Base-by-base conservation (phyloP, 257 asterid species). In the Paraleonurus japonicus region DNA sequence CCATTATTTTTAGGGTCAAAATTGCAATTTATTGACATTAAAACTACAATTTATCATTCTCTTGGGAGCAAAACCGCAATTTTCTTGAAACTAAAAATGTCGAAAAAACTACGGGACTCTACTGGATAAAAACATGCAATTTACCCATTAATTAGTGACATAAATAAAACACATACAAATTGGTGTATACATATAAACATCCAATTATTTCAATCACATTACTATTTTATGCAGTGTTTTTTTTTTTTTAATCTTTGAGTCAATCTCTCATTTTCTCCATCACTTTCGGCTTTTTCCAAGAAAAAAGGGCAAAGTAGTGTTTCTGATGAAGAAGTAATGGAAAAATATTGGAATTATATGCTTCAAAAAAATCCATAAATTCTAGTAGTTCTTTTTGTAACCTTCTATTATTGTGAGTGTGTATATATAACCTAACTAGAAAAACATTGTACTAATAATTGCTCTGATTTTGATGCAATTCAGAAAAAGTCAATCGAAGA, bases 401-500 rank as follows among this genome's bases (percentile, higher is more conserved):
- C 4, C 51, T 43, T 39, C 2, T 12, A 39, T 39, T 48, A 48
- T 19, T 48, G 3, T 48, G 24, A 20, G 10, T 2, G 15, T 45
- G 11, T 30, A 35, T 33, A 7, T 7, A 33, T 33, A 33, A n/a
- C 1, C 15, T 17, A 2, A 15, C 43, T 43, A 41, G 16, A 74
- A 74, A 48, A 69, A 39, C 72, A 26, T 57, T 53, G 24, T 35
- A 17, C 5, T 41, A 17, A 48, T 41, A 17, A 48, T 39, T 28
- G 28, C 30, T n/a, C n/a, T 82, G 75, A 75, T 45, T 67, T 75
- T 72, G 19, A 81, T 81, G 80, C 67, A 69, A 73, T 23, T 33
- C 82, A 93, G 98, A 87, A 93, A 93, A 83, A 85, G 92, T 60
- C 97, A 86, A 83, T 92, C 95, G 12, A 90, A 85, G 83, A 93